Percentiles rank a stretch among this genome's conserved stretches.
Conservation (phyloP, 2,329 filamentous ascomycete genomes). For the Colletotrichum limetticola region DNA sequence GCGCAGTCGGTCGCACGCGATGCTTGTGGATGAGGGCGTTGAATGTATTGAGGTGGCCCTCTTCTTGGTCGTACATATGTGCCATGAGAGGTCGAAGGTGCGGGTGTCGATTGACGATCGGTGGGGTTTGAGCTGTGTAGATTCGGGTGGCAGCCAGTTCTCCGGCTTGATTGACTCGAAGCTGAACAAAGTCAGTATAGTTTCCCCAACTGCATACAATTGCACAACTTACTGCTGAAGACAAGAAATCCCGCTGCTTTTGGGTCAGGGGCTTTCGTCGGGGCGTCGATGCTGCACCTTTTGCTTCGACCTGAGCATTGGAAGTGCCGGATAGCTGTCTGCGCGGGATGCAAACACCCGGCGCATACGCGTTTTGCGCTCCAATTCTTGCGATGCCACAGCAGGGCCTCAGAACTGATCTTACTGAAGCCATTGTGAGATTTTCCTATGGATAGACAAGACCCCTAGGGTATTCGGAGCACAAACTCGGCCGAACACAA, state of each 20-base stretch:
- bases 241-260: slow-evolving; percentile 79
- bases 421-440: slow-evolving; percentile 25
- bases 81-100: slow-evolving; percentile 91
- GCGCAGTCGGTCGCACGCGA: slow-evolving; percentile 88
- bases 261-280: slow-evolving; percentile 71
- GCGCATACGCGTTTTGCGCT: background rate
- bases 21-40: slow-evolving; percentile 85
- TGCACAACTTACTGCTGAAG: slow-evolving; percentile 69
- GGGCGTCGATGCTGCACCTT: background rate
- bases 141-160: slow-evolving; percentile 97
- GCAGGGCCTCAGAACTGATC: slow-evolving; percentile 13
- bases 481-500: slow-evolving; percentile 15
- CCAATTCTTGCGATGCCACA: slow-evolving; percentile 4
- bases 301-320: slow-evolving; percentile 22
- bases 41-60: slow-evolving; percentile 86
- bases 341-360: slow-evolving; percentile 3
- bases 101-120: slow-evolving; percentile 82
- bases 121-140: slow-evolving; percentile 88
- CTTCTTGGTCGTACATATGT: slow-evolving; percentile 99
- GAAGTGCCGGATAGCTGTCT: slow-evolving; percentile 25
- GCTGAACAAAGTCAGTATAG: slow-evolving; percentile 51
- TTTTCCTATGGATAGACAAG: background rate
- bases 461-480: background rate
- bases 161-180: slow-evolving; percentile 96
- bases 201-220: slow-evolving; percentile 9